Base-by-base conservation (phyloP, 129 eudicot species). In the Tagetes patula region DNA sequence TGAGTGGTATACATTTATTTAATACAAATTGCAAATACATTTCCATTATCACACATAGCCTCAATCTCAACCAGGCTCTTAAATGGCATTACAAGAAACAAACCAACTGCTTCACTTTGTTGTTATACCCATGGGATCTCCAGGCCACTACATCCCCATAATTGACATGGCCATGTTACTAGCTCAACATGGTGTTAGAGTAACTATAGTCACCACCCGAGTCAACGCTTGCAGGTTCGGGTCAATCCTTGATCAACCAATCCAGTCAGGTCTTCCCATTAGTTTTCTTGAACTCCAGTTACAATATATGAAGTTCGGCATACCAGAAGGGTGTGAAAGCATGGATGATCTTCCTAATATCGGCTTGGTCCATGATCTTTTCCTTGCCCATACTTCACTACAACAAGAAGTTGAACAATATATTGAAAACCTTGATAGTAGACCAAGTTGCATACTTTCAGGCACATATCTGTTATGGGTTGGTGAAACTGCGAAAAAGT, bases 311-410 rank as follows among this genome's bases (percentile, higher is more conserved):
- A 80, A 84, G 56, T 84, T 76, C 32, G 97, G 89, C 49, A 59
- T 87, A 52, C 95, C 95, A 0, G 81, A 84, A 31, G 91, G 91
- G 11, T 84, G 88, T 39, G 97, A 91, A 80, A 60, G 83, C 53
- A 0, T 82, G 0, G 97, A 90, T 61, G 48, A 40, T 33, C 78
- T 88, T 11, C 84, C 84, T 58, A 58, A 79, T 32, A 0, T 70
- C 11, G 77, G 76, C 10, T 27, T 38, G 7, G 48, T 36, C 3
- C 13, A 1, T 3, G 39, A 58, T 3, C 81, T 87, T 45, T 64
- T 73, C 11, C 3, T 3, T 0, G 90, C 81, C 30, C n/a, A 67
- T 10, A 9, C 11, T 3, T 37, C 77, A 78, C 81, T 87, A n/a
- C 83, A 80, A 47, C 39, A 69, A 45, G 67, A 76, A 63, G 59